Base-by-base conservation (phyloP, 163 green algal species). In the Prototheca wickerhamii region DNA sequence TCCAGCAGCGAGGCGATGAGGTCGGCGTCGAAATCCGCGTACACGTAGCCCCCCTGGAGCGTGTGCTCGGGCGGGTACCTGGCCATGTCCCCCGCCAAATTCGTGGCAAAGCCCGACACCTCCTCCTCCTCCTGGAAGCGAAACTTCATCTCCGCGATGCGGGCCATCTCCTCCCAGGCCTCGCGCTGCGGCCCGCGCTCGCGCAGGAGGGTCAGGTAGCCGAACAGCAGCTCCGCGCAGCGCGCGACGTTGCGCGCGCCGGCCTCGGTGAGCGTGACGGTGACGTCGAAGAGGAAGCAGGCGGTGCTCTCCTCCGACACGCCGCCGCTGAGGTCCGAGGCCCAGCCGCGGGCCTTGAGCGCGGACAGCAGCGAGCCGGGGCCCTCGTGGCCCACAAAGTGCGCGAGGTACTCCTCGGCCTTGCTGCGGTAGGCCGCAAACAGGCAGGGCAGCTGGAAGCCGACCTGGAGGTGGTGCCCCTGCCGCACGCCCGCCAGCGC, bases 381-480 rank as follows among this genome's bases (percentile, higher is more conserved):
- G 31, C 89, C 89, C 75, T 96, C 89, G 68, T 98, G 91, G 3
- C 91, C 91, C 44, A 98, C 72, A 23, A 98, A 81, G 77, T 97
- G 91, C 2, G 69, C 74, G 17, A 96, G 52, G 76, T 97, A 97
- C 52, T 94, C 75, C 23, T 96, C 90, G 0, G 86, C 71, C 75
- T 93, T 93, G 51, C 32, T 62, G 42, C 54, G 43, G 61, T 87
- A 82, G 17, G 50, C 29, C 1, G 46, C 68, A 10, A 69, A 51
- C 61, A 95, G 63, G 65, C 58, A 81, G 26, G 87, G 86, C 50
- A 95, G 70, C 71, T 83, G 76, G 63, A 92, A 94, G 52, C 77
- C 85, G 4, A 91, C 63, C 15, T 72, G 68, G 15, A 98, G 67
- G 58, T 84, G 65, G 65, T 97, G 87, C 37, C 71, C 78, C 54